These are phyloP conservation scores for Tilletia setariae DNA, from an alignment of 1,284 basidiomycete species.

Conservation along the genomic window DNA sequence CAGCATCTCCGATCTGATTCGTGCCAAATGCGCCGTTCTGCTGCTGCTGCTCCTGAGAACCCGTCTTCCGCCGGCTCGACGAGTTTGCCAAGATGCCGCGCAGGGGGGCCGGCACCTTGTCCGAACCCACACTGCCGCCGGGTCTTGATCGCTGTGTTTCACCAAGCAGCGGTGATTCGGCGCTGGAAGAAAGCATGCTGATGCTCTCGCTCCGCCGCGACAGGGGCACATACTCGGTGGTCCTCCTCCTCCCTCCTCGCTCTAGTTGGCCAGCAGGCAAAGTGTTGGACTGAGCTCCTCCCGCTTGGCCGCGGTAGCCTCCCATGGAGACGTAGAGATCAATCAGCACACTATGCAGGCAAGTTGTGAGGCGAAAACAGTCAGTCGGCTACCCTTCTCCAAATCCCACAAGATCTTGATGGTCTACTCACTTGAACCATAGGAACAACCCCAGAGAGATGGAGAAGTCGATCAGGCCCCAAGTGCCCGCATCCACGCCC, in stretches of 20 bases:
- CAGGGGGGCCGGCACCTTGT: background rate
- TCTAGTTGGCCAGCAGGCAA: background rate
- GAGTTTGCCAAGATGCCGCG: constrained; percentile 11
- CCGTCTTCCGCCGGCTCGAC: too few relatives aligned
- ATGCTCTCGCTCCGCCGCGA: constrained; percentile 12
- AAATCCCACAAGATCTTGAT: too few relatives aligned
- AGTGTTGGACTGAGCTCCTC: background rate
- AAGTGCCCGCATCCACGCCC: constrained; percentile 50
- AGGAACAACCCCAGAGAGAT: constrained; percentile 43
- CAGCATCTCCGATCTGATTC: too few relatives aligned
- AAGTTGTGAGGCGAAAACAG: too few relatives aligned
- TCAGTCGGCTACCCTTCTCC: too few relatives aligned
- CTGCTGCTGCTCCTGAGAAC: too few relatives aligned
- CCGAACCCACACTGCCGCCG: too few relatives aligned
- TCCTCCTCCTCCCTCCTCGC: background rate
- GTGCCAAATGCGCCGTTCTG: too few relatives aligned
- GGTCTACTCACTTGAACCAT: constrained; percentile 39
- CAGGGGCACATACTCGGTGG: background rate
- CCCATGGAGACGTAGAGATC: constrained; percentile 47
- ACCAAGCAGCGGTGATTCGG: too few relatives aligned
- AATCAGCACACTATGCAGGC: constrained; percentile 32
- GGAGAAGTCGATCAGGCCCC: constrained; percentile 50
- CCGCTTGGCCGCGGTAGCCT: constrained; percentile 21
- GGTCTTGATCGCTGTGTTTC: too few relatives aligned
- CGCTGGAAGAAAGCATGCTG: background rate